Base-by-base conservation (phyloP, 2,329 filamentous ascomycete genomes). In the Colletotrichum melonis region DNA sequence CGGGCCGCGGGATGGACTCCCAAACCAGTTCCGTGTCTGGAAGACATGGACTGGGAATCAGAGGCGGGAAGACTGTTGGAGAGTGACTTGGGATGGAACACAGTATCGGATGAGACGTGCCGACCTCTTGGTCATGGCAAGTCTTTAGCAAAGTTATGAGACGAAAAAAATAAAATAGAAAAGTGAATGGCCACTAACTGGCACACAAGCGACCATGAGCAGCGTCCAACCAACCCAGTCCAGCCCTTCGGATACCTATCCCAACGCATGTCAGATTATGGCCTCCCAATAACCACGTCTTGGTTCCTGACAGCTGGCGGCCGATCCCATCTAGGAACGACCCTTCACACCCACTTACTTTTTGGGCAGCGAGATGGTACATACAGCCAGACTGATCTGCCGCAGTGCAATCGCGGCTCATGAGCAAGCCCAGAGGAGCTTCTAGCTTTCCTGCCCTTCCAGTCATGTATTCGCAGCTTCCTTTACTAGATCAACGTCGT, bases 21-120 rank as follows among this genome's bases (percentile, higher is more conserved):
- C 58, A 46, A 38, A 14, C 19, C 32, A 26, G 22, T 24, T 58
- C 57, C 16, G 57, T 64, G 24, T 38, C 35, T 49, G 49, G 35
- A 28, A 54, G 19, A 28, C 12, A 11, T 9, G 30, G 55, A 54
- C n/a, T 26, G 30, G 35, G 16, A 32, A 19, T 9, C 42, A 46
- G 7, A 46, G 42, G 42, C 8, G 42, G 42, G 16, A 46, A n/a
- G 42, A 19, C 16, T 16, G 42, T 30, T 16, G 12, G 32, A 28
- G 30, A 52, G 4, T 38, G n/a, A 42, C 42, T 67, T 67, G 42
- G 35, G 68, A 67, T 30, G 63, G 68, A 12, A 30, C 28, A 60
- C 30, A 42, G 56, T 22, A 67, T 71, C 63, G 46, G 68, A 71
- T 42, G 68, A 70, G 62, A 28, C n/a, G 19, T 59, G 60, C 54